Evolutionary conservation across 768 basidiomycete species (phyloP), one percentile per base, ranked within the genome.

Genomic region (Gymnopilus dilepis): DNA sequence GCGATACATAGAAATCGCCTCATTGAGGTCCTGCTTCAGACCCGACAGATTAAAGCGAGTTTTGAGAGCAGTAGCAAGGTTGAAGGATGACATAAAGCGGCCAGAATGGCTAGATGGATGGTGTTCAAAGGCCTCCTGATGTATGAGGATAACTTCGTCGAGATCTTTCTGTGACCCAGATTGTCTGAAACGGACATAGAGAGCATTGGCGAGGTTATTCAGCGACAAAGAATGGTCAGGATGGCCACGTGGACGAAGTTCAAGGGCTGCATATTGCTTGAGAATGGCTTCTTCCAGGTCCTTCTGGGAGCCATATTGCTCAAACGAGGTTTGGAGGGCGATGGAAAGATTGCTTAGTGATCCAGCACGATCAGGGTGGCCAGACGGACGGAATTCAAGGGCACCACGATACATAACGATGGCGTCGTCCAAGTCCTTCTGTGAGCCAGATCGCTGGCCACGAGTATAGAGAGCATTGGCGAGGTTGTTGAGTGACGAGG

Each of bases 231-330:
- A n/a, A 9, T 17, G 40, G 28, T 41, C 6, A 6, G 38, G 40
- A 56, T 56, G 54, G 19, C 40, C 40, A 1, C 26, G 21, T 15
- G 54, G 54, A 12, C 41, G 40, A 56, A 56, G 54, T 12, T 28
- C 15, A 26, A 56, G 38, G 17, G 54, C 54, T 38, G 41, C 54
- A 42, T 15, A 13, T 26, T 41, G 19, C 40, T 42, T n/a, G 19
- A 26, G 22, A 48, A 59, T 63, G 12, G 53, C 42, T 33, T 63
- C 58, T 21, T 63, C 58, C 15, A 63, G 53, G 33, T 63, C 62
- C 4, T n/a, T 13, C 30, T 7, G 40, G 2, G 6, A n/a, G 21
- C 53, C 43, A 17, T 17, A 42, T 2, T 15, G 3, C 12, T 47
- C 21, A 48, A 61, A 61, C 26, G 53, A 45, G 24, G 34, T 40